Percentiles rank a stretch among this genome's conserved stretches.
Evolutionary conservation across 768 basidiomycete species (phyloP).

Genomic region (Fibroporia radiculosa): DNA sequence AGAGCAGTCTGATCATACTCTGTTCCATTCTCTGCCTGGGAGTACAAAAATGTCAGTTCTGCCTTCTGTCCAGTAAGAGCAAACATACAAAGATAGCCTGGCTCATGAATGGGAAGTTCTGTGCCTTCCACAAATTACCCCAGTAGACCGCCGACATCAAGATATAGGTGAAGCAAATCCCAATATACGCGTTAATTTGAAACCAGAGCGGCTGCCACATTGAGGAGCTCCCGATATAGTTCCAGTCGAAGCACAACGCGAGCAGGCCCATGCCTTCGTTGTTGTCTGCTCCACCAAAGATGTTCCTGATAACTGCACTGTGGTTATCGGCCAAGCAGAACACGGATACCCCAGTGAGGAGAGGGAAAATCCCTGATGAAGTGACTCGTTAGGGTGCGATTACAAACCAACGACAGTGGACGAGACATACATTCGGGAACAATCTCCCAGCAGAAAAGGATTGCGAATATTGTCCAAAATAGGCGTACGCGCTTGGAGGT

Average conservation of each 20-base stretch:
- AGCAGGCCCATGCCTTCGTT: slow-evolving; percentile 56
- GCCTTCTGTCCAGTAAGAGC: background rate
- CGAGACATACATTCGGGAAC: slow-evolving; percentile 31
- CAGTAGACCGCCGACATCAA: slow-evolving; percentile 24
- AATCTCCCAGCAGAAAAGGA: slow-evolving; percentile 28
- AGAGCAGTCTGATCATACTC: slow-evolving; percentile 39
- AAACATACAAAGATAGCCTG: slow-evolving; percentile 22
- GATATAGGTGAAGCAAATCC: slow-evolving; percentile 26
- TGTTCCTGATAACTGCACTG: slow-evolving; percentile 18
- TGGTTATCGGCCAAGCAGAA: slow-evolving; percentile 29
- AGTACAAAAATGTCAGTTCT: background rate
- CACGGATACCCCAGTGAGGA: slow-evolving; percentile 27
- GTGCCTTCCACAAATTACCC: slow-evolving; percentile 48
- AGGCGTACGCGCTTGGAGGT: slow-evolving; percentile 30
- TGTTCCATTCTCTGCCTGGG: slow-evolving; percentile 11
- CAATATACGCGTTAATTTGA: slow-evolving; percentile 16
- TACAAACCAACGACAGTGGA: background rate
- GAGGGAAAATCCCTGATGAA: slow-evolving; percentile 32
- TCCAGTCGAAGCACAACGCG: slow-evolving; percentile 56
- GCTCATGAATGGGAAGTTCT: slow-evolving; percentile 50
- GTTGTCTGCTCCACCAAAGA: slow-evolving; percentile 31
- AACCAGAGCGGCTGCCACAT: slow-evolving; percentile 25
- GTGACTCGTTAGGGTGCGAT: slow-evolving; percentile 24
- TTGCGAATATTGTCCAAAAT: slow-evolving; percentile 32
- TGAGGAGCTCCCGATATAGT: slow-evolving; percentile 42